phyloP scores from a whole-genome alignment of 495 filamentous ascomycete genomes.

The Aspergillus nanangensis region DNA sequence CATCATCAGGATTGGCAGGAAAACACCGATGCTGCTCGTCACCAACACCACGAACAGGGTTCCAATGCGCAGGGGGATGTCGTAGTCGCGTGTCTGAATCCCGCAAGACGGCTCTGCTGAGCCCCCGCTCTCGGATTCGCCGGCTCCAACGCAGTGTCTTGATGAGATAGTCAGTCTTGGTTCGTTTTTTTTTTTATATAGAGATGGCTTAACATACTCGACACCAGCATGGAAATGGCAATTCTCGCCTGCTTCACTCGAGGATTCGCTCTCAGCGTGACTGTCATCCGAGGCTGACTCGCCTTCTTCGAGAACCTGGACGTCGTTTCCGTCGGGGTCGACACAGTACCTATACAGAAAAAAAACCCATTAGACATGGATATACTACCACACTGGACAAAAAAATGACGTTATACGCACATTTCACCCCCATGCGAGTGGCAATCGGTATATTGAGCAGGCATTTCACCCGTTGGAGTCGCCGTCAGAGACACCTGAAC shows the following conservation, averaged over 20 bases:
- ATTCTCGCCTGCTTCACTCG: conserved; percentile 16
- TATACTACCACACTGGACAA: too few relatives aligned
- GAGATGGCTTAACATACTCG: too few relatives aligned
- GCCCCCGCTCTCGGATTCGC: conserved; percentile 28
- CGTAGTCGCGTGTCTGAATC: conserved; percentile 48
- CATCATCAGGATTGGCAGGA: conserved; percentile 34
- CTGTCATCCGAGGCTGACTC: conserved; percentile 10
- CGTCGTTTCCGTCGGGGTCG: conserved; percentile 43
- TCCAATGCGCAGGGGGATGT: conserved; percentile 54
- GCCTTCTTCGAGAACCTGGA: conserved; percentile 29
- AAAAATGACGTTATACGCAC: too few relatives aligned
- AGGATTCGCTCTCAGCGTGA: conserved; percentile 12
- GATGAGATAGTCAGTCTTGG: conserved; percentile 6
- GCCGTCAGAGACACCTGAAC: conserved; percentile 33
- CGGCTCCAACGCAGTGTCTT: conserved; percentile 46
- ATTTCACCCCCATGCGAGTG: conserved; percentile 42
- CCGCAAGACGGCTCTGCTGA: conserved; percentile 31
- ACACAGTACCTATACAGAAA: conserved; percentile 38
- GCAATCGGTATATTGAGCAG: conserved; percentile 47
- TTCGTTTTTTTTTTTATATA: not conserved
- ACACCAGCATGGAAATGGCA: conserved; percentile 67
- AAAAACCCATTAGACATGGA: too few relatives aligned
- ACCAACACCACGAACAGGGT: conserved; percentile 56
- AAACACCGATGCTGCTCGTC: conserved; percentile 44
- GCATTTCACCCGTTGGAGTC: conserved; percentile 39